phyloP scores from a whole-genome alignment of 331 rosid genomes.

The Quercus phellos region DNA sequence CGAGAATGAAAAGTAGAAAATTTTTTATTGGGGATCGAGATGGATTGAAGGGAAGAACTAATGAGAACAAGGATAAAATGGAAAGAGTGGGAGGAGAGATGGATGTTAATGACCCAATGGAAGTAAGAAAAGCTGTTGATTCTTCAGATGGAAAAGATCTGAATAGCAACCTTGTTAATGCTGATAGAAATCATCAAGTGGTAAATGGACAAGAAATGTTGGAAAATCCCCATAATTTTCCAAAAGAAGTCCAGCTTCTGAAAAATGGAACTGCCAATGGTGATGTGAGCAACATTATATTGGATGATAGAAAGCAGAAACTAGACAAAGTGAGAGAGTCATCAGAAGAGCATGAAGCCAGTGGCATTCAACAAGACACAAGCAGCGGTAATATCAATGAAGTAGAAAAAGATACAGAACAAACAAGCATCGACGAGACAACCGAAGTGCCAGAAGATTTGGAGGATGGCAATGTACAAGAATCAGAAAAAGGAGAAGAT shows the following conservation, averaged over 20 bases:
- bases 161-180: conserved; percentile 1
- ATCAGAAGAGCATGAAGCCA: conserved; percentile 22
- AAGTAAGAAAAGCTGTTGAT: neutral
- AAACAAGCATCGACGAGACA: conserved; percentile 1
- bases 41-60: conserved; percentile 15
- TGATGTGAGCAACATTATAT: neutral
- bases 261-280: neutral
- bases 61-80: neutral
- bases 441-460: conserved; percentile 9
- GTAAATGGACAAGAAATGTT: neutral
- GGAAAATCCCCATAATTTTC: neutral
- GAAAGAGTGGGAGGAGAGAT: conserved; percentile 5
- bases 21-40: conserved; percentile 21
- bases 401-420: conserved; percentile 11
- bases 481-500: conserved; percentile 17
- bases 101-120: conserved; percentile 1
- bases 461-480: conserved; percentile 20
- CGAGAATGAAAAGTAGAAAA: conserved; percentile 20
- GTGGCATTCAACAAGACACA: conserved; percentile 21
- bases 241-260: neutral
- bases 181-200: conserved; percentile 8
- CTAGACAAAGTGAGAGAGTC: conserved; percentile 3
- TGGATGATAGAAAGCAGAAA: neutral
- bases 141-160: neutral
- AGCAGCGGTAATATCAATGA: conserved; percentile 27